Evolutionary conservation across 805 yeast genomes (phyloP), one percentile per base, ranked within the genome.

Genomic region (Candida sanyiensis): DNA sequence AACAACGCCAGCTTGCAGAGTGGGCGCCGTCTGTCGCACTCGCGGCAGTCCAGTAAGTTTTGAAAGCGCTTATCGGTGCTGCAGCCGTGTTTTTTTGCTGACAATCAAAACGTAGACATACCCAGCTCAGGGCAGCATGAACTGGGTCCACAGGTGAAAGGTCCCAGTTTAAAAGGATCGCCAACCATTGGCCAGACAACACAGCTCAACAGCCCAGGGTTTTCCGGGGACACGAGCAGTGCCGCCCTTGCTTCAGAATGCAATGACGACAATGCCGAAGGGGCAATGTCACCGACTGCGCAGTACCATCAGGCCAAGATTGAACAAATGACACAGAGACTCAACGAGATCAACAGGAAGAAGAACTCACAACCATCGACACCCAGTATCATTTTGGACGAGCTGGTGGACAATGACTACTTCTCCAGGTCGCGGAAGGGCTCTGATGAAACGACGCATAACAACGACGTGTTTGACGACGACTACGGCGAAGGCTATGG

Each of bases 401-500:
- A 37, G 16, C 22, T 41, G 23, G 40, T 37, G 7, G 44, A 41
- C 16, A 37, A 41, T 8, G 44, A 41, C 15, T 41, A 41, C 27
- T 41, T 41, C 16, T 33, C 40, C 22, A 28, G 44, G 11, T 35
- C 37, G 4, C 34, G 42, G 4, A 39, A 36, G 12, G 36, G 37
- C 3, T 35, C 39, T 6, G 39, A 40, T n/a, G 19, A 30, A 8
- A 25, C 22, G 4, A 28, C 23, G 32, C 13, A 7, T 19, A 22
- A 19, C n/a, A 16, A 16, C 23, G 37, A 25, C 2, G 18, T 25
- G 3, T 27, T 17, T 25, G 37, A 35, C 22, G 35, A 29, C 6
- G 36, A 33, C 3, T 23, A 27, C 11, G 54, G 48, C 21, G 51
- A 49, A 21, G 56, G 46, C 3, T 43, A 46, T 28, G 56, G 52